A percentile compares a stretch with the other conserved stretches of the same genome.
These are phyloP conservation scores for Penicillium soppii DNA, from an alignment of 495 filamentous ascomycete species.

Conservation along the genomic window DNA sequence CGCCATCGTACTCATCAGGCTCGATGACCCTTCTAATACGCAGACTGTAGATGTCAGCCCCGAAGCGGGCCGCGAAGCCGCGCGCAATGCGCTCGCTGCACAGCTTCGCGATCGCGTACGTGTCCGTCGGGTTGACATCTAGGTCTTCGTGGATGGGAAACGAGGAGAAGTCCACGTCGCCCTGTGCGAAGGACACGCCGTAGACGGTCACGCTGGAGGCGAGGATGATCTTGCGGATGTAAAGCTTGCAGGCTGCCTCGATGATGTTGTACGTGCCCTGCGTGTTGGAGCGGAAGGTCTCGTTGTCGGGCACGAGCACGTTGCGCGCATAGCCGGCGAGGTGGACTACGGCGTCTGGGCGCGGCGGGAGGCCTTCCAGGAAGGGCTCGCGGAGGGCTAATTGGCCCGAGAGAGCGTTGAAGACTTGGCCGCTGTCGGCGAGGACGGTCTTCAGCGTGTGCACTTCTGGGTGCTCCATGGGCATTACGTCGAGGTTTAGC, in stretches of 20 bases:
- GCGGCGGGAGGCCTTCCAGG: slow-evolving; percentile 29
- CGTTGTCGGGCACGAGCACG: slow-evolving; percentile 58
- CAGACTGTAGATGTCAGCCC: slow-evolving; percentile 55
- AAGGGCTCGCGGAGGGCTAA: slow-evolving; percentile 49
- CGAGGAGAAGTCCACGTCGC: slow-evolving; percentile 48
- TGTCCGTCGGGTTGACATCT: slow-evolving; percentile 50
- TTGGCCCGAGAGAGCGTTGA: slow-evolving; percentile 56
- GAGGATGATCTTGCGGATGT: slow-evolving; percentile 57
- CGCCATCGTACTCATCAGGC: slow-evolving; percentile 52
- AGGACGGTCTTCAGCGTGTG: slow-evolving; percentile 55
- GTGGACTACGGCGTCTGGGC: slow-evolving; percentile 58
- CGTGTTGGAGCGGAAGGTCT: slow-evolving; percentile 53
- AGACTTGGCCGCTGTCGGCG: slow-evolving; percentile 54
- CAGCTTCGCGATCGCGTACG: slow-evolving; percentile 57
- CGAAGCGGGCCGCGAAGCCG: slow-evolving; percentile 52
- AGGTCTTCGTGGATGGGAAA: slow-evolving; percentile 56
- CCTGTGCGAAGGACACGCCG: slow-evolving; percentile 56
- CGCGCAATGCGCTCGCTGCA: slow-evolving; percentile 55
- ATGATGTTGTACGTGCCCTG: slow-evolving; percentile 56
- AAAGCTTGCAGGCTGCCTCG: slow-evolving; percentile 58
- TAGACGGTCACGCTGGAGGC: slow-evolving; percentile 55
- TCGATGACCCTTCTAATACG: slow-evolving; percentile 58
- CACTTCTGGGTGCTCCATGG: slow-evolving; percentile 19
- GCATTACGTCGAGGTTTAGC: slow-evolving; percentile 50
- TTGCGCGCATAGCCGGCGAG: slow-evolving; percentile 60